Evolutionary conservation across 2,329 filamentous ascomycete genomes (phyloP).

Genomic region (Ophiocordyceps australis): DNA sequence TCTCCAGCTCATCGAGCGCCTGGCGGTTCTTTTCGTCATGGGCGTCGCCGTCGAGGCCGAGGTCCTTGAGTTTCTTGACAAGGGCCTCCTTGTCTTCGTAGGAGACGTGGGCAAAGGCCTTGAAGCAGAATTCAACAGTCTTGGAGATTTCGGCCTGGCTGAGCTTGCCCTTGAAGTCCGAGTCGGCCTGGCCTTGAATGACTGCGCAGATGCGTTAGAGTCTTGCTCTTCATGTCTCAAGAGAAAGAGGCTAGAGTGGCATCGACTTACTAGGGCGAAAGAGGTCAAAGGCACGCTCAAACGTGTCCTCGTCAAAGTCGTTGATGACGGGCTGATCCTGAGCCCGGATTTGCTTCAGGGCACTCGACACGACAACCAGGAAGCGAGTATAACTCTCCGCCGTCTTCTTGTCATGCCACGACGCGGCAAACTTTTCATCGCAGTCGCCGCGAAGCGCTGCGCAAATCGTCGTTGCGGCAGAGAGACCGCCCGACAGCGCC

Average conservation of each 20-base stretch:
- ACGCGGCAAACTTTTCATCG: constrained; percentile 14
- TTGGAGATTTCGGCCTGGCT: constrained; percentile 12
- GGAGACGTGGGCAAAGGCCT: constrained; percentile 9
- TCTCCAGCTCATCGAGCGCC: not conserved
- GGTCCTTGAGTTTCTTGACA: constrained; percentile 4
- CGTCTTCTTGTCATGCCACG: constrained; percentile 23
- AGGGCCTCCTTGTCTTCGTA: constrained; percentile 3
- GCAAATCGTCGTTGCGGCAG: constrained; percentile 23
- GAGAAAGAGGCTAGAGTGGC: not conserved
- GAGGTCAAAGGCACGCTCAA: constrained; percentile 21
- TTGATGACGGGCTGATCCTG: constrained; percentile 18
- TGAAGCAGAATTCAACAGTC: constrained; percentile 14
- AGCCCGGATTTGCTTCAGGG: constrained; percentile 17
- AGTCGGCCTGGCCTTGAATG: constrained; percentile 17
- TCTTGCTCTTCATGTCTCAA: too few relatives aligned
- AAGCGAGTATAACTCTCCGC: constrained; percentile 26
- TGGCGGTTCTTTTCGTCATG: not conserved
- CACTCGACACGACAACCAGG: constrained; percentile 10
- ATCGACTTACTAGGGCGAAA: constrained; percentile 18
- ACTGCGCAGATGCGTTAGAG: constrained; percentile 7
- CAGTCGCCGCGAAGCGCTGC: constrained; percentile 19
- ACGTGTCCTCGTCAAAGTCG: constrained; percentile 20
- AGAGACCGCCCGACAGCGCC: constrained; percentile 20
- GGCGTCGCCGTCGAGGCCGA: not conserved
- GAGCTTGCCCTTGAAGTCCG: constrained; percentile 7